Evolutionary conservation across 768 basidiomycete species (phyloP), one percentile per base, ranked within the genome.

Genomic region (Hypholoma fasciculare): DNA sequence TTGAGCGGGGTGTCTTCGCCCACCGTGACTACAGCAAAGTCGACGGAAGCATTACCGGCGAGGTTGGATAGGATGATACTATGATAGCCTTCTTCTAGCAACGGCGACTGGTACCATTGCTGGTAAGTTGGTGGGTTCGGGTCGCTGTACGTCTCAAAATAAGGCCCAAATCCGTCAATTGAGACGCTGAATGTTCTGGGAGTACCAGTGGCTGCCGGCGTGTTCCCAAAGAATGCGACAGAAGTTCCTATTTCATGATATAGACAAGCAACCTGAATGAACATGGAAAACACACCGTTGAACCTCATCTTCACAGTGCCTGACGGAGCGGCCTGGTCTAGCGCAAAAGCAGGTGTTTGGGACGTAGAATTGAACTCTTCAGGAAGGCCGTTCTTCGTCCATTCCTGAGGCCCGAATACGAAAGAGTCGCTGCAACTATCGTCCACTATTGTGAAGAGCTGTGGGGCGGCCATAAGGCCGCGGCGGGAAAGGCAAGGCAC

Each of bases 101-200:
- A 50, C 1, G 69, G 69, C 0, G 70, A 64, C 52, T 67, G 59
- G 34, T 67, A 71, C 70, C 70, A 71, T 49, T 71, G 67, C 7
- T 62, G 63, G 40, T 67, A 67, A 14, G 56, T 61, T 11, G 61
- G 66, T 7, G 69, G 69, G 55, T 65, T 63, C 16, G 69, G 65
- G 46, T 71, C 70, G 0, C 51, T 40, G 48, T 67, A 71, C 9
- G 60, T 61, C 4, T 62, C 59, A 30, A 65, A 66, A 34, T 58
- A 61, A 0, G 67, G 47, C 1, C 55, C 40, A 11, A 43, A 56
- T 27, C 64, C 67, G 54, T 71, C 70, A 23, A 71, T 70, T 1
- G 62, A 62, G 13, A 67, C 63, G 4, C 49, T 46, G 34, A 69
- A 55, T 13, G 53, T 61, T 54, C 70, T 67, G 1, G 30, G 30